Evolutionary conservation across 2,329 filamentous ascomycete genomes (phyloP), one percentile per base, ranked within the genome.

Genomic region (Aspergillus brunneoviolaceus): DNA sequence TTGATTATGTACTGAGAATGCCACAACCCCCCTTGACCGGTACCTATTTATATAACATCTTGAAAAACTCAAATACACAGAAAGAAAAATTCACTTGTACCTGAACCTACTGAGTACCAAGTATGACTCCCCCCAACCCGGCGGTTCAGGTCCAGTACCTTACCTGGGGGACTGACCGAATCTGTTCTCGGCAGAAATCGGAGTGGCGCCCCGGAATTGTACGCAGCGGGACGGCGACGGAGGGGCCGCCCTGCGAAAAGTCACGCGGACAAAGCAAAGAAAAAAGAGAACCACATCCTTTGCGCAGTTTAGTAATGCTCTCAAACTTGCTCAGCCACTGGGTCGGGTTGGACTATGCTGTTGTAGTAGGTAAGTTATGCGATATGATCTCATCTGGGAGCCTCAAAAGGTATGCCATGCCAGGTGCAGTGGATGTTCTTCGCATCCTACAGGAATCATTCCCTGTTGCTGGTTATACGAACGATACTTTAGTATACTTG

Each of bases 101-200:
- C 39, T 45, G 39, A 45, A 12, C 5, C 16, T 29, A 29, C 7
- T 19, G 6, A 4, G 3, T 23, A 45, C 14, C 39, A 45, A 45
- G 14, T 45, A 45, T 45, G 39, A 45, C 39, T 45, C 39, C 39
- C 33, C 12, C 11, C 11, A 35, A 16, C 33, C 33, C 27, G 27
- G 14, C 33, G 11, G 33, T 35, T 4, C 33, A 16, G 27, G 33
- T 35, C 11, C 39, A n/a, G 39, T 45, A 19, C 39, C 14, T 35
- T 42, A 23, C 4, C 23, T 23, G 4, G 27, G 27, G 39, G 39
- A 45, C 16, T 45, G 39, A 45, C 16, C 19, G 39, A 45, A 45
- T 9, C 39, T 16, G 39, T 45, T 19, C 14, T 45, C 39, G 65
- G 66, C 62, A 67, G 61, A 67, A 63, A 51, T 59, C 66, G 65